These are phyloP conservation scores for Cladosporium sp. DNA, from an alignment of 2,329 filamentous ascomycete genomes.

Conservation along the genomic window DNA sequence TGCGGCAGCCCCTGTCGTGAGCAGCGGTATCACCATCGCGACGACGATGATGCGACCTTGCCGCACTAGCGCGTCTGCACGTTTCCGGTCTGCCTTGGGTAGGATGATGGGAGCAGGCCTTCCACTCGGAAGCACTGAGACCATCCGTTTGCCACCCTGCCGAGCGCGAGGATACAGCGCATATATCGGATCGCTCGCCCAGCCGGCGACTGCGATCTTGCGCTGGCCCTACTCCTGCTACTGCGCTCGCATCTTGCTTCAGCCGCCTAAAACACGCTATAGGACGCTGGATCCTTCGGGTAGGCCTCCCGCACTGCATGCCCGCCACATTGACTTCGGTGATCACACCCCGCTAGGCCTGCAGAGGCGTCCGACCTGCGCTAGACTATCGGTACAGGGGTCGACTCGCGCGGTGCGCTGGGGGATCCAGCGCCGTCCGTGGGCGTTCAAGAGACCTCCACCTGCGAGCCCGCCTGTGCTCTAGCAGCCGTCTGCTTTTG, in stretches of 20 bases:
- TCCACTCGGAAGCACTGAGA: too few relatives aligned
- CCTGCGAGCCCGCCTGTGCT: neutral
- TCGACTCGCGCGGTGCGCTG: too few relatives aligned
- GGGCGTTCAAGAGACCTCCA: slow-evolving; percentile 3
- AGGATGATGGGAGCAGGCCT: too few relatives aligned
- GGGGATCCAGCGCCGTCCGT: too few relatives aligned
- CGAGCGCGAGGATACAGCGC: neutral
- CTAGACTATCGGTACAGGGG: slow-evolving; percentile 6
- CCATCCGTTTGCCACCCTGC: too few relatives aligned
- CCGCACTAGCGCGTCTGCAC: neutral
- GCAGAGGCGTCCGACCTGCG: slow-evolving; percentile 11
- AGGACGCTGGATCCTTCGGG: slow-evolving; percentile 6
- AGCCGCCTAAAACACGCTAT: neutral
- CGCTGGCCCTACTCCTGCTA: too few relatives aligned
- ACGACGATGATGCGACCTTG: neutral
- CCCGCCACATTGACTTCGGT: neutral
- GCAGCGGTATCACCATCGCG: neutral
- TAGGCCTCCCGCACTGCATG: neutral
- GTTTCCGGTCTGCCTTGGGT: neutral
- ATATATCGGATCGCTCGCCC: too few relatives aligned
- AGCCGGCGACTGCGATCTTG: too few relatives aligned
- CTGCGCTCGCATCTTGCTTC: neutral
- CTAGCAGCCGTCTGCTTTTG: slow-evolving; percentile 1
- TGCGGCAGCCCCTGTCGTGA: neutral
- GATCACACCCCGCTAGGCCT: slow-evolving; percentile 10